These are phyloP conservation scores for Oryza glumipatula DNA, from an alignment of 176 grass and related monocot species.

Conservation along the genomic window DNA sequence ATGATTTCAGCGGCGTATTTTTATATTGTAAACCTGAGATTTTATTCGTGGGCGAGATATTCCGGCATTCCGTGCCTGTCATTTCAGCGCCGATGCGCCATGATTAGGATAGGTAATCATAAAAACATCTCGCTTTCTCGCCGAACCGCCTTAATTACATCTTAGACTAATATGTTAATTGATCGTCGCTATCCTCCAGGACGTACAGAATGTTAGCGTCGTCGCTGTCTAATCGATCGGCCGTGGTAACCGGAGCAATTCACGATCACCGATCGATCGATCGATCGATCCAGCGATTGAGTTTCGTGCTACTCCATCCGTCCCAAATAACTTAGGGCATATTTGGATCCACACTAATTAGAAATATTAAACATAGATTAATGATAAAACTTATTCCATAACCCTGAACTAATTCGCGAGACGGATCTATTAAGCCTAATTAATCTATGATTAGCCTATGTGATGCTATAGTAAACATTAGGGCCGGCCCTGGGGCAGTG, in stretches of 20 bases:
- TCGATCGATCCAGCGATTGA: not conserved
- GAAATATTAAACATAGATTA: too few relatives aligned
- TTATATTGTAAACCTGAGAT: constrained; percentile 29
- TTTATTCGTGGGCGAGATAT: constrained; percentile 27
- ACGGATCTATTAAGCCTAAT: too few relatives aligned
- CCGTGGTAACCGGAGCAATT: constrained; percentile 15
- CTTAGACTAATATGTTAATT: not conserved
- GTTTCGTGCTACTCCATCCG: too few relatives aligned
- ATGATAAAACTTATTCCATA: too few relatives aligned
- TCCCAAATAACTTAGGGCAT: too few relatives aligned
- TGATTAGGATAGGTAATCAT: not conserved
- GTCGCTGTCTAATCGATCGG: constrained; percentile 9
- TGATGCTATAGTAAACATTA: too few relatives aligned
- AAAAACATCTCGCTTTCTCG: not conserved
- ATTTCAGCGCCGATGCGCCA: not conserved
- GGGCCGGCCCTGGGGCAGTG: too few relatives aligned
- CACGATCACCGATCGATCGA: not conserved
- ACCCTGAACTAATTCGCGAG: too few relatives aligned
- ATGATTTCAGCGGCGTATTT: not conserved
- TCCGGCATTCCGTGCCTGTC: not conserved
- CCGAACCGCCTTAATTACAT: not conserved
- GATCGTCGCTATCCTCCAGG: not conserved
- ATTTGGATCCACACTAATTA: too few relatives aligned
- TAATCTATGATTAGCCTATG: too few relatives aligned
- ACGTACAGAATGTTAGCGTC: constrained; percentile 7